Conservation (phyloP, 1,284 basidiomycete species). For the Rhodotorula sp. region DNA sequence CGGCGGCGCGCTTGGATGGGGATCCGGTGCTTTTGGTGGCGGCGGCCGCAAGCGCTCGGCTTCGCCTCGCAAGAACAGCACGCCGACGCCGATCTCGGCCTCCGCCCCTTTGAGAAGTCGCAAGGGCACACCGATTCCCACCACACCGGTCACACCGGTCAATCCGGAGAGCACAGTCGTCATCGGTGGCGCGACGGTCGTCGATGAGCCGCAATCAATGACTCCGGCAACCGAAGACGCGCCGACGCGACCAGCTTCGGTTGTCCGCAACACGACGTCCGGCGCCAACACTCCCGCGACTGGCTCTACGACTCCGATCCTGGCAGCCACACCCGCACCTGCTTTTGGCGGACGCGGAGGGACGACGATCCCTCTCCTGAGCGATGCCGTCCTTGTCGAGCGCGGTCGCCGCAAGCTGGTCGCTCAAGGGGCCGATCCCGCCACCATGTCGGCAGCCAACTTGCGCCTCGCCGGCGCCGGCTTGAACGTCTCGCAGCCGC, state of each 20-base stretch:
- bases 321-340: background rate
- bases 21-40: slow-evolving; percentile 1
- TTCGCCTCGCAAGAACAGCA: background rate
- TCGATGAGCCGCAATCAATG: background rate
- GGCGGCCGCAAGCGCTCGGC: slow-evolving; percentile 3
- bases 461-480: background rate
- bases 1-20: slow-evolving; percentile 6
- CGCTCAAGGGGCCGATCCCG: slow-evolving; percentile 11
- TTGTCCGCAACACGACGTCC: background rate
- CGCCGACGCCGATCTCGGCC: background rate
- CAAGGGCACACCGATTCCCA: background rate
- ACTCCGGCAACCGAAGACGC: background rate
- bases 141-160: background rate
- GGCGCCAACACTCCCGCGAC: background rate
- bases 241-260: background rate
- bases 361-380: slow-evolving; percentile 6
- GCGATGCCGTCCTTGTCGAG: slow-evolving; percentile 18
- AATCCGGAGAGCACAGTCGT: background rate
- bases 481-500: background rate
- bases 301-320: slow-evolving; percentile 1
- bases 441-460: background rate
- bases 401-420: slow-evolving; percentile 19
- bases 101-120: background rate
- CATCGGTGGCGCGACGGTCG: background rate
- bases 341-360: background rate